A percentile compares a stretch with the other conserved stretches of the same genome.
phyloP scores from a whole-genome alignment of 495 filamentous ascomycete species.

The Immersiella caudata region DNA sequence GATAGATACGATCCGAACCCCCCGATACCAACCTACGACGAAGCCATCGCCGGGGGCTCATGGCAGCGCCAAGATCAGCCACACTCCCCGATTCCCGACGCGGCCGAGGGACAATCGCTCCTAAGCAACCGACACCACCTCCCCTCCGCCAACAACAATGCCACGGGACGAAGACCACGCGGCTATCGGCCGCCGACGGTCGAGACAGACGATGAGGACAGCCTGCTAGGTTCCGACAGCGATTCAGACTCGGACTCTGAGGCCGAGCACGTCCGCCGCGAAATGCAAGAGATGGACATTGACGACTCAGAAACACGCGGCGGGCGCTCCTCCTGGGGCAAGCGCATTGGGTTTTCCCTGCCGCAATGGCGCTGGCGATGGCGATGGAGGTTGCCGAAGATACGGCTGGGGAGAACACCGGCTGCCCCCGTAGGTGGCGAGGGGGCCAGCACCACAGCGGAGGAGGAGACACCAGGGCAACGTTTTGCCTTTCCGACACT shows the following conservation, averaged over 20 bases:
- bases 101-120: slow-evolving; percentile 60
- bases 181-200: slow-evolving; percentile 78
- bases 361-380: slow-evolving; percentile 53
- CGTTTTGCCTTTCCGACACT: slow-evolving; percentile 31
- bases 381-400: slow-evolving; percentile 50
- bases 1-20: slow-evolving; percentile 64
- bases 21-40: slow-evolving; percentile 92
- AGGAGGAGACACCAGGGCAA: slow-evolving; percentile 16
- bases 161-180: slow-evolving; percentile 39
- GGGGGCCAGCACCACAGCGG: slow-evolving; percentile 16
- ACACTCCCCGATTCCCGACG: slow-evolving; percentile 42
- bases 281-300: slow-evolving; percentile 90
- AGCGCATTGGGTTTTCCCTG: slow-evolving; percentile 50
- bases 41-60: slow-evolving; percentile 62
- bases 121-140: slow-evolving; percentile 48
- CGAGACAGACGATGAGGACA: slow-evolving; percentile 59
- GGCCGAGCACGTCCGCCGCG: slow-evolving; percentile 66
- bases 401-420: slow-evolving; percentile 46
- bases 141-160: slow-evolving; percentile 34
- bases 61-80: slow-evolving; percentile 27
- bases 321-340: slow-evolving; percentile 49
- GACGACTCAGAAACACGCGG: slow-evolving; percentile 64
- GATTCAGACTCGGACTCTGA: slow-evolving; percentile 45
- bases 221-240: slow-evolving; percentile 44
- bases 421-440: slow-evolving; percentile 3